These are phyloP conservation scores for Pinguiococcus pyrenoidosus DNA, from an alignment of 108 stramenopile genomes.

Conservation along the genomic window DNA sequence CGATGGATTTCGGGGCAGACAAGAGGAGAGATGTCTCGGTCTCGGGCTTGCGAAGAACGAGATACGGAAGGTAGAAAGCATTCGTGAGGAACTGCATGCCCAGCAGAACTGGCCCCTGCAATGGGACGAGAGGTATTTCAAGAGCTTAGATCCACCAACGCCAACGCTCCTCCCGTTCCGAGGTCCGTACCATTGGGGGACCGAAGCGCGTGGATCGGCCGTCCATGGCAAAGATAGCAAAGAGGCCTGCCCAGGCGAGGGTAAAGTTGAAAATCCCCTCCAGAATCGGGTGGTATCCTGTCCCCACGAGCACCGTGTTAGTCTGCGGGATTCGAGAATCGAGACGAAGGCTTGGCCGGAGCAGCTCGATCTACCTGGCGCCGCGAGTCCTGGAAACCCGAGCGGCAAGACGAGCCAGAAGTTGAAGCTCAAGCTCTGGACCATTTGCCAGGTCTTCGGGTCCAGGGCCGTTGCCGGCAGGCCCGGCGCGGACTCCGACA, in stretches of 20 bases:
- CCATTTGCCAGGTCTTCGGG: conserved; percentile 63
- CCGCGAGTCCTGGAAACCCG: too few relatives aligned
- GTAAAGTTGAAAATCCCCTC: conserved; percentile 74
- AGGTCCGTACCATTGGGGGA: too few relatives aligned
- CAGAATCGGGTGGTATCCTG: conserved; percentile 64
- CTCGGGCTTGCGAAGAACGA: conserved; percentile 50
- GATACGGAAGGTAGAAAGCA: conserved; percentile 63
- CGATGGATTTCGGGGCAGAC: neutral
- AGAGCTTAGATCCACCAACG: too few relatives aligned
- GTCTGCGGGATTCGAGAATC: too few relatives aligned
- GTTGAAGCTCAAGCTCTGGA: conserved; percentile 58
- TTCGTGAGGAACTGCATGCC: conserved; percentile 79
- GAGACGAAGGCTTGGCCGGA: too few relatives aligned
- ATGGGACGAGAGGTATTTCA: too few relatives aligned
- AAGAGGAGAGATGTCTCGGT: neutral
- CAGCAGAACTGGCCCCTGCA: too few relatives aligned
- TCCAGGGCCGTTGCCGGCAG: conserved; percentile 51
- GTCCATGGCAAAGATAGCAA: conserved; percentile 66
- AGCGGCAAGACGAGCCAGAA: conserved; percentile 63
- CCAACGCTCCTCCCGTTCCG: too few relatives aligned
- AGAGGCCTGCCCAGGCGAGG: conserved; percentile 69
- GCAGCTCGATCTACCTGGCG: too few relatives aligned
- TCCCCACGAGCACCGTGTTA: too few relatives aligned
- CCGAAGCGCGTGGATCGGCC: conserved; percentile 37
- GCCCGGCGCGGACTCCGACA: conserved; percentile 57